phyloP scores from a whole-genome alignment of 2,329 filamentous ascomycete genomes.

The Ploettnerulaceae sp. region DNA sequence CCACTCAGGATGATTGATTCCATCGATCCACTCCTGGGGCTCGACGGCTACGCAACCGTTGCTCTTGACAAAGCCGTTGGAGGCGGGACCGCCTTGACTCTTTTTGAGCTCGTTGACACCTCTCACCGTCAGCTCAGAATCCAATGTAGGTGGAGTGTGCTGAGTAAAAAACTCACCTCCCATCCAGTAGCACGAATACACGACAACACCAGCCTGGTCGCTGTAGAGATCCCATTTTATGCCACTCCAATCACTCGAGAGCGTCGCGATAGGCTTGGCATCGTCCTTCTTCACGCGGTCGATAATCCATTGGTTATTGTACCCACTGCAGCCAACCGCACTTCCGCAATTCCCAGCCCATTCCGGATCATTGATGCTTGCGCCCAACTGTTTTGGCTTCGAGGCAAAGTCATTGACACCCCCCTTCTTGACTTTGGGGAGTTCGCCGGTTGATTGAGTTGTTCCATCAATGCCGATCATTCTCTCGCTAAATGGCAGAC shows the following conservation, averaged over 20 bases:
- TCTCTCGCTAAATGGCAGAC: conserved; percentile 66
- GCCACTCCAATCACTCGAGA: conserved; percentile 70
- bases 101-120: conserved; percentile 47
- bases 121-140: conserved; percentile 3
- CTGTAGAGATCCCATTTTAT: conserved; percentile 76
- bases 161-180: conserved; percentile 36
- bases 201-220: conserved; percentile 83
- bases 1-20: conserved; percentile 88
- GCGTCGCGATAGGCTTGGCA: conserved; percentile 47
- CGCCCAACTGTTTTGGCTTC: conserved; percentile 68
- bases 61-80: conserved; percentile 47
- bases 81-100: conserved; percentile 48
- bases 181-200: conserved; percentile 67
- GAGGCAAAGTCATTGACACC: conserved; percentile 79
- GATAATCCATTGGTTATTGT: conserved; percentile 57
- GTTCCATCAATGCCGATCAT: conserved; percentile 64
- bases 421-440: conserved; percentile 59
- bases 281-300: conserved; percentile 36
- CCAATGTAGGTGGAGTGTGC: neutral
- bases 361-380: conserved; percentile 55
- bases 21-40: conserved; percentile 89
- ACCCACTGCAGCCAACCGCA: conserved; percentile 70
- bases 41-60: conserved; percentile 87
- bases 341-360: conserved; percentile 70
- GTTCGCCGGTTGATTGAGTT: conserved; percentile 67